Evolutionary conservation across 345 rosid species (phyloP).

Genomic region (Firmiana major): DNA sequence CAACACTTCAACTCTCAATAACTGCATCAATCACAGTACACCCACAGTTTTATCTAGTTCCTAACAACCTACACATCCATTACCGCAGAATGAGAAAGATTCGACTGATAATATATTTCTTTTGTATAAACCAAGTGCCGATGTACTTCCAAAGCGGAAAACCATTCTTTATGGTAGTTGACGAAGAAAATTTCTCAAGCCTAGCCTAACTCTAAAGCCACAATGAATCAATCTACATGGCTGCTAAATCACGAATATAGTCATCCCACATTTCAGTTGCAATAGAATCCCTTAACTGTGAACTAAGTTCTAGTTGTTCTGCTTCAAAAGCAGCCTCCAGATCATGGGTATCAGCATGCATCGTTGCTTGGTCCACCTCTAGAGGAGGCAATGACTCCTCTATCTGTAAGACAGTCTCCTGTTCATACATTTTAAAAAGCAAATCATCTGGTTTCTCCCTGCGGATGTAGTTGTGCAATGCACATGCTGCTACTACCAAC

Average conservation of each 20-base stretch:
- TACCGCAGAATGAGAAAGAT: background rate
- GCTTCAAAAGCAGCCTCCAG: slow-evolving; percentile 34
- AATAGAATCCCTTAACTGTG: slow-evolving; percentile 61
- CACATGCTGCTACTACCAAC: slow-evolving; percentile 78
- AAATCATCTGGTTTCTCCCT: slow-evolving; percentile 73
- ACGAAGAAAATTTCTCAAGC: slow-evolving; percentile 19
- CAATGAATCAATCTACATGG: slow-evolving; percentile 34
- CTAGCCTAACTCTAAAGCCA: slow-evolving; percentile 24
- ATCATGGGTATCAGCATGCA: slow-evolving; percentile 32
- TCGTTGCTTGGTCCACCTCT: slow-evolving; percentile 34
- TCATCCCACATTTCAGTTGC: slow-evolving; percentile 69
- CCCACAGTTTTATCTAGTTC: background rate
- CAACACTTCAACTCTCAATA: background rate
- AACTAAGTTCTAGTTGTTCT: slow-evolving; percentile 40
- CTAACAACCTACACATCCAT: background rate
- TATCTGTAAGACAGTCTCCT: slow-evolving; percentile 30
- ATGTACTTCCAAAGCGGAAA: slow-evolving; percentile 25
- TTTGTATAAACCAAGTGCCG: slow-evolving; percentile 24
- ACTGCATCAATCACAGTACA: background rate
- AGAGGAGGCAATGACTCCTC: slow-evolving; percentile 36
- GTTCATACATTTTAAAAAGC: slow-evolving; percentile 53
- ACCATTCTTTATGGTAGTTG: background rate
- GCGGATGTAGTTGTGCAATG: slow-evolving; percentile 73
- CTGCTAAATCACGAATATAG: slow-evolving; percentile 42
- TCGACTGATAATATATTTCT: slow-evolving; percentile 14